phyloP scores from a whole-genome alignment of 495 filamentous ascomycete genomes.

The Aspergillus nanangensis region DNA sequence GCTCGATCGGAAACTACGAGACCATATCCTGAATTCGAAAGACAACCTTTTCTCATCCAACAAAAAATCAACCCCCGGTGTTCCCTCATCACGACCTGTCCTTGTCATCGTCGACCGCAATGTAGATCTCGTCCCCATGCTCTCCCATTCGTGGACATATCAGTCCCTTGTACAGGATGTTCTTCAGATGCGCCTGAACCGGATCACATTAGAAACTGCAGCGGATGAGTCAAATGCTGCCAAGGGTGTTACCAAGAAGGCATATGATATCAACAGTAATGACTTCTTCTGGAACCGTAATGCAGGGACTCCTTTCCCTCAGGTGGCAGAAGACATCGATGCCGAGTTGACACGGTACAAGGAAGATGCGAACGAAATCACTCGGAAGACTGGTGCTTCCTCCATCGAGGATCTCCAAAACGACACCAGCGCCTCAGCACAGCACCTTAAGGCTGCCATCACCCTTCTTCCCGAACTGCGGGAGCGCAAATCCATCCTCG shows the following conservation, averaged over 20 bases:
- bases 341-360: conserved; percentile 89
- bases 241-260: conserved; percentile 70
- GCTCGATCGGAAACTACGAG: conserved; percentile 89
- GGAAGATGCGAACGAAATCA: conserved; percentile 91
- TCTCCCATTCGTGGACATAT: conserved; percentile 98
- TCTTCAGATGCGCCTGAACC: conserved; percentile 87
- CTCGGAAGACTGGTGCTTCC: conserved; percentile 87
- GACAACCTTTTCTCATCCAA: conserved; percentile 80
- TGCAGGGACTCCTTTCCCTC: conserved; percentile 87
- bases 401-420: conserved; percentile 92
- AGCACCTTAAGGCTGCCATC: conserved; percentile 94
- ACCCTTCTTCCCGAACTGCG: conserved; percentile 87
- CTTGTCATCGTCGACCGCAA: conserved; percentile 91
- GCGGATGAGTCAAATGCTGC: conserved; percentile 69
- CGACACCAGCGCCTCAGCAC: conserved; percentile 80
- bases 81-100: conserved; percentile 71
- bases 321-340: conserved; percentile 96
- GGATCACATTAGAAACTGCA: conserved; percentile 87
- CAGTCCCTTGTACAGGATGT: conserved; percentile 95
- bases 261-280: conserved; percentile 83
- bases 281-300: conserved; percentile 99
- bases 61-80: conserved; percentile 48
- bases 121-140: conserved; percentile 95
- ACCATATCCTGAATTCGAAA: conserved; percentile 95
- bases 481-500: conserved; percentile 84